Percentiles rank a stretch among this genome's conserved stretches.
phyloP scores from a whole-genome alignment of 1,284 basidiomycete species.

The Rhodotorula sp. region DNA sequence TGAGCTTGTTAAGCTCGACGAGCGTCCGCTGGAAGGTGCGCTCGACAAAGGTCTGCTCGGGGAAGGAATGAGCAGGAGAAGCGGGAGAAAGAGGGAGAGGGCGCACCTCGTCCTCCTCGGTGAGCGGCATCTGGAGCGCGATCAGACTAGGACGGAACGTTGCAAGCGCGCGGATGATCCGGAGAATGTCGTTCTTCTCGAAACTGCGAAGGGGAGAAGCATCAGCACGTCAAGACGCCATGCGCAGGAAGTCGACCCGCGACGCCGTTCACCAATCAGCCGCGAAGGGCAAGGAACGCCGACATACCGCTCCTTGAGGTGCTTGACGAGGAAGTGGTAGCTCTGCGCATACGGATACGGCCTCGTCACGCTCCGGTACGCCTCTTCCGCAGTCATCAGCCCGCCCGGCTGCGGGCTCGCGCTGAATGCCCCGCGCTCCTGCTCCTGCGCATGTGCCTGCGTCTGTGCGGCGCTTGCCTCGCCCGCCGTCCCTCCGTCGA shows the following conservation, averaged over 20 bases:
- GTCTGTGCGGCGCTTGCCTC: background rate
- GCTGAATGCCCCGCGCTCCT: background rate
- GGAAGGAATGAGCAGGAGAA: background rate
- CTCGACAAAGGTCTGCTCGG: conserved; percentile 69
- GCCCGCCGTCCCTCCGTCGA: conserved; percentile 1
- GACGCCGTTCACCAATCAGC: no score
- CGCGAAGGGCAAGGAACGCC: background rate
- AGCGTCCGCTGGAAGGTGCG: conserved; percentile 91
- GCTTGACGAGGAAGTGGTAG: conserved; percentile 92
- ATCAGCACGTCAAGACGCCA: background rate
- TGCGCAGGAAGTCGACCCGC: no score
- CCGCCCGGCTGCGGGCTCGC: background rate
- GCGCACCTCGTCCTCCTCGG: conserved; percentile 80
- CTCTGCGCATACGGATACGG: conserved; percentile 84
- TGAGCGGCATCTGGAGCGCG: conserved; percentile 91
- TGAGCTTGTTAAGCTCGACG: conserved; percentile 92
- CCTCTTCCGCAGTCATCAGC: conserved; percentile 56
- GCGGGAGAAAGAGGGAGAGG: background rate
- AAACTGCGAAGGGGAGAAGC: conserved; percentile 61
- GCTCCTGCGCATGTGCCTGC: background rate
- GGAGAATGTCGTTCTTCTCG: conserved; percentile 91
- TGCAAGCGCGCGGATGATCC: conserved; percentile 89
- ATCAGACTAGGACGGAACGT: conserved; percentile 94
- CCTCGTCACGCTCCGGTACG: conserved; percentile 72
- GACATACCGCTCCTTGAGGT: conserved; percentile 72